Base-by-base conservation (phyloP, 1,139 yeast species). In the Meyerozyma carpophila region DNA sequence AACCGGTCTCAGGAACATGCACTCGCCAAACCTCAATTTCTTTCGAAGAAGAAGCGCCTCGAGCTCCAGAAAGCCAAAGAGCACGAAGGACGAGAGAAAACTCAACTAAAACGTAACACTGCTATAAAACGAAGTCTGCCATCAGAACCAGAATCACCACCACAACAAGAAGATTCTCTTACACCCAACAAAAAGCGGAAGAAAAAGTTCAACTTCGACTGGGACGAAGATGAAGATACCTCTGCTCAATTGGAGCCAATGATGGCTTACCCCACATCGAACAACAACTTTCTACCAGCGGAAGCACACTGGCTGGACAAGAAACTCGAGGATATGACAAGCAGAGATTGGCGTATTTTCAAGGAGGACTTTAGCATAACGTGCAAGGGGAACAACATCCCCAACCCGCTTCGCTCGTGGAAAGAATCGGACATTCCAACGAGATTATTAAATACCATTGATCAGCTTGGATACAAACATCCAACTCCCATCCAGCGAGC, bases 401-500 rank as follows among this genome's bases (percentile, higher is more conserved):
- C 75, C 1, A 66, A 77, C 42, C 96, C 97, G 0, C 57, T 93
- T 42, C 66, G 97, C 43, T 60, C 62, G 4, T 93, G 98, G 98
- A 55, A 66, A 2, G 94, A 87, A 50, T 70, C 82, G 1, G 51
- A 58, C 1, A 66, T 87, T 2, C 80, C 85, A 0, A 43, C 54
- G 0, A 56, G 61, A 10, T 52, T 88, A 1, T 48, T 71, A 1
- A 55, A 68, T 2, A 64, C 73, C 1, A 55, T 81, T 1, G 44
- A 62, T 0, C 50, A 51, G 8, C 59, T 82, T 3, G 73, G 77
- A 0, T 87, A 77, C 54, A 52, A 50, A 1, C 77, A 76, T 7
- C 96, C 98, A 1, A 87, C 97, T 0, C 93, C 98, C 0, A 84
- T 93, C 47, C 98, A 93, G 58, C 66, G 96, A 48, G 95, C 94